A percentile compares a stretch with the other conserved stretches of the same genome.
Conservation (phyloP, 2,329 filamentous ascomycete genomes). For the Trichoderma sp. region DNA sequence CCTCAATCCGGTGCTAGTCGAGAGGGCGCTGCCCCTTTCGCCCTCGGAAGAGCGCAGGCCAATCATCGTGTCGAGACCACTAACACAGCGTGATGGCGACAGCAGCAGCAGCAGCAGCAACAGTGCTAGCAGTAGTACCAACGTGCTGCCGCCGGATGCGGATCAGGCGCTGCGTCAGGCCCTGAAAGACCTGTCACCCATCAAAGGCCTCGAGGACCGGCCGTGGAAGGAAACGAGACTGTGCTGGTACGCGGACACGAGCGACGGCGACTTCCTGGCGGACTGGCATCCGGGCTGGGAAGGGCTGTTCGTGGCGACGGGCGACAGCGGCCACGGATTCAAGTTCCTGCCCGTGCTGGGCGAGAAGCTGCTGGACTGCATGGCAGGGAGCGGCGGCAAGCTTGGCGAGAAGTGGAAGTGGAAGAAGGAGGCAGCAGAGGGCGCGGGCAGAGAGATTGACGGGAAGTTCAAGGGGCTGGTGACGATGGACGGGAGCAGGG, state of each 20-base stretch:
- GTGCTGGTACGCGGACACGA: slow-evolving; percentile 78
- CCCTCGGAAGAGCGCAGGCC: slow-evolving; percentile 33
- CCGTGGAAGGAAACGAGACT: slow-evolving; percentile 64
- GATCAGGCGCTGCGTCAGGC: slow-evolving; percentile 62
- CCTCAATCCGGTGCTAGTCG: slow-evolving; percentile 50
- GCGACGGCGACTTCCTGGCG: slow-evolving; percentile 70
- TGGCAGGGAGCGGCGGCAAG: slow-evolving; percentile 50
- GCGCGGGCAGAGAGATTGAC: slow-evolving; percentile 38
- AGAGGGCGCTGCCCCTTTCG: slow-evolving; percentile 38
- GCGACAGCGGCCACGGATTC: slow-evolving; percentile 66
- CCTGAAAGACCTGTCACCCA: slow-evolving; percentile 61
- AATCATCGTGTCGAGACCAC: slow-evolving; percentile 41
- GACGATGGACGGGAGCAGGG: slow-evolving; percentile 57
- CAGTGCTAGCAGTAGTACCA: slow-evolving; percentile 37
- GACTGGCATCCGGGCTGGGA: slow-evolving; percentile 65
- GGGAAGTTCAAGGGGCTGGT: slow-evolving; percentile 44
- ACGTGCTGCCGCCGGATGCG: slow-evolving; percentile 60
- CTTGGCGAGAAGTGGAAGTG: slow-evolving; percentile 64
- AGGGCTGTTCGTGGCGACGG: slow-evolving; percentile 62
- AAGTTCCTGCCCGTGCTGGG: slow-evolving; percentile 70
- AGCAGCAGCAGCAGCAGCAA: slow-evolving; percentile 34
- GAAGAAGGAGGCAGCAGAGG: slow-evolving; percentile 55
- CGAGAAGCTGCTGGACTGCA: slow-evolving; percentile 59
- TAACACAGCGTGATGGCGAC: slow-evolving; percentile 40
- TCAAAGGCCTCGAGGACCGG: slow-evolving; percentile 55